A percentile compares a stretch with the other conserved stretches of the same genome.
Conservation (phyloP, 768 basidiomycete genomes). For the Serendipita sp. region DNA sequence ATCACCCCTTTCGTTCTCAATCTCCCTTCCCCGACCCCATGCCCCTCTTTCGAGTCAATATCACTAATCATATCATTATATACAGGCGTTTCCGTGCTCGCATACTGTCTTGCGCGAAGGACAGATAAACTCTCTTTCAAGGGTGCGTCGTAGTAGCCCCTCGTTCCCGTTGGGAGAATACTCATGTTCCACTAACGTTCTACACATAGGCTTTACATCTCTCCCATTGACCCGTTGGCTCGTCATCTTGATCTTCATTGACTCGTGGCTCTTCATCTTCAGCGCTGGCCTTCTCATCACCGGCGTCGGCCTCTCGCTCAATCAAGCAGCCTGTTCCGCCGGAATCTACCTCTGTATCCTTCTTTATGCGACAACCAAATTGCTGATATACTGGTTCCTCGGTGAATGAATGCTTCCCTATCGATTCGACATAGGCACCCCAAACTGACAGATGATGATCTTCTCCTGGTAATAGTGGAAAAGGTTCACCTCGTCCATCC, state of each 20-base stretch:
- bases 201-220: neutral
- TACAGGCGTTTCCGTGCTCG: conserved; percentile 20
- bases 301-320: conserved; percentile 29
- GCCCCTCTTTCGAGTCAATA: neutral
- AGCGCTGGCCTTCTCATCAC: conserved; percentile 30
- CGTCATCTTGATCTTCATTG: neutral
- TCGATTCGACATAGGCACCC: neutral
- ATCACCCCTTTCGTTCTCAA: neutral
- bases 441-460: neutral
- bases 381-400: conserved; percentile 35
- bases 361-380: conserved; percentile 15
- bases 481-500: conserved; percentile 30
- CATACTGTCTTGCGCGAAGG: conserved; percentile 29
- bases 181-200: too few relatives aligned
- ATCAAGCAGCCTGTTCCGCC: conserved; percentile 23
- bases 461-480: conserved; percentile 21
- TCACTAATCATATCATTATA: neutral
- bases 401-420: conserved; percentile 14
- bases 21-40: neutral
- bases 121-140: conserved; percentile 22
- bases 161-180: too few relatives aligned
- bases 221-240: neutral
- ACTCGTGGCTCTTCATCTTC: neutral
- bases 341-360: conserved; percentile 31
- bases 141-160: conserved; percentile 15